Percentiles rank a stretch among this genome's conserved stretches.
phyloP scores from a whole-genome alignment of 2,329 filamentous ascomycete genomes.

The Stagonosporopsis chrysanthemi region DNA sequence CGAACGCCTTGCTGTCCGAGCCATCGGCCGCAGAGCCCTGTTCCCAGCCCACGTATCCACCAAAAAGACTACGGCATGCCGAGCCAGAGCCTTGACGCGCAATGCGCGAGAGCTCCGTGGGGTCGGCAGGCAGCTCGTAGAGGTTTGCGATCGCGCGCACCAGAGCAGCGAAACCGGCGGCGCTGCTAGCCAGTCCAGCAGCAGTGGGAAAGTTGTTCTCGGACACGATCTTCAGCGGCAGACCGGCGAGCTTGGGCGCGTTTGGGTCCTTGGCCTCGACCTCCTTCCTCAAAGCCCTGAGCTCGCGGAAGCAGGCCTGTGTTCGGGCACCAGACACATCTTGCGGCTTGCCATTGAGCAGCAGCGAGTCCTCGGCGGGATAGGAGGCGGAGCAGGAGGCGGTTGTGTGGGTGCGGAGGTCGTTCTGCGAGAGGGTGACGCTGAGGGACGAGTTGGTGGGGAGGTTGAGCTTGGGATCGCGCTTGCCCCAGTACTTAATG shows the following conservation, averaged over 20 bases:
- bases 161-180: constrained; percentile 71
- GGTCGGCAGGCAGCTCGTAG: constrained; percentile 82
- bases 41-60: constrained; percentile 95
- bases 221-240: constrained; percentile 85
- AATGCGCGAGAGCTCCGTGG: constrained; percentile 84
- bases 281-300: constrained; percentile 76
- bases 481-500: constrained; percentile 99
- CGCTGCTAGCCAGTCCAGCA: constrained; percentile 76
- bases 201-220: constrained; percentile 99
- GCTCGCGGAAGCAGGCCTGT: constrained; percentile 90
- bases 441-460: constrained; percentile 98
- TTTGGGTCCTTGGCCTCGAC: constrained; percentile 76
- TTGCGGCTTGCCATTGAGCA: constrained; percentile 82
- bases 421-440: constrained; percentile 91
- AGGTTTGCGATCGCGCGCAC: constrained; percentile 90
- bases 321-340: constrained; percentile 88
- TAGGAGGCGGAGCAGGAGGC: constrained; percentile 85
- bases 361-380: constrained; percentile 71
- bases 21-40: constrained; percentile 79
- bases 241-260: constrained; percentile 80
- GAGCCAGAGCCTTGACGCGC: constrained; percentile 94
- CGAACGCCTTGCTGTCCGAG: constrained; percentile 83
- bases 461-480: constrained; percentile 90
- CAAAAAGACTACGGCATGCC: constrained; percentile 90
- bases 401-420: constrained; percentile 94